These are phyloP conservation scores for Claviceps paspali DNA, from an alignment of 2,329 filamentous ascomycete genomes.

Conservation along the genomic window DNA sequence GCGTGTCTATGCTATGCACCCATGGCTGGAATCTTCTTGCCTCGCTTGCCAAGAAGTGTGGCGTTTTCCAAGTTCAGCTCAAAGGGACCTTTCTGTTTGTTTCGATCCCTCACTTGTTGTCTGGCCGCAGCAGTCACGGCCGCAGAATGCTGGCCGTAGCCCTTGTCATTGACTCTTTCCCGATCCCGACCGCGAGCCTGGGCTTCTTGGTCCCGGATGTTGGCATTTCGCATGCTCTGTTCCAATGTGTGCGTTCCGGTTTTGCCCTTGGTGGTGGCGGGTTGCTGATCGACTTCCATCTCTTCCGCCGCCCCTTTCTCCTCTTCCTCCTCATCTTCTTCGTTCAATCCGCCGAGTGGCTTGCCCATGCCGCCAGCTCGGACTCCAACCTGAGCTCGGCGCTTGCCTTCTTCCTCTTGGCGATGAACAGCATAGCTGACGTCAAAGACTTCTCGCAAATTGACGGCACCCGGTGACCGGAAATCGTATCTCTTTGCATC, in stretches of 20 bases:
- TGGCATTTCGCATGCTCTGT: slow-evolving; percentile 73
- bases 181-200: slow-evolving; percentile 19
- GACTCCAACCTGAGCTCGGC: slow-evolving; percentile 66
- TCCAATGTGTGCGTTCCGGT: slow-evolving; percentile 54
- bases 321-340: slow-evolving; percentile 42
- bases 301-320: slow-evolving; percentile 18
- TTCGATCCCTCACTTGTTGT: slow-evolving; percentile 55
- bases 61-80: slow-evolving; percentile 86
- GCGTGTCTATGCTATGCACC: slow-evolving; percentile 31
- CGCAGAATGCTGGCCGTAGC: slow-evolving; percentile 81
- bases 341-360: slow-evolving; percentile 49
- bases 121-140: slow-evolving; percentile 71
- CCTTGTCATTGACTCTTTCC: slow-evolving; percentile 31
- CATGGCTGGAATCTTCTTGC: slow-evolving; percentile 36
- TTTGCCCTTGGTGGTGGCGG: slow-evolving; percentile 28
- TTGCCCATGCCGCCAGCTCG: slow-evolving; percentile 50
- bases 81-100: slow-evolving; percentile 64
- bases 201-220: slow-evolving; percentile 40
- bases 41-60: slow-evolving; percentile 64
- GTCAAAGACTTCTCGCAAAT: slow-evolving; percentile 92
- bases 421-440: slow-evolving; percentile 95
- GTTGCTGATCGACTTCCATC: slow-evolving; percentile 49
- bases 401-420: slow-evolving; percentile 90
- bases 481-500: slow-evolving; percentile 68
- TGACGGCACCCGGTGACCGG: slow-evolving; percentile 86